Conservation (phyloP, 2,329 filamentous ascomycete species). For the Podosphaera fusca region DNA sequence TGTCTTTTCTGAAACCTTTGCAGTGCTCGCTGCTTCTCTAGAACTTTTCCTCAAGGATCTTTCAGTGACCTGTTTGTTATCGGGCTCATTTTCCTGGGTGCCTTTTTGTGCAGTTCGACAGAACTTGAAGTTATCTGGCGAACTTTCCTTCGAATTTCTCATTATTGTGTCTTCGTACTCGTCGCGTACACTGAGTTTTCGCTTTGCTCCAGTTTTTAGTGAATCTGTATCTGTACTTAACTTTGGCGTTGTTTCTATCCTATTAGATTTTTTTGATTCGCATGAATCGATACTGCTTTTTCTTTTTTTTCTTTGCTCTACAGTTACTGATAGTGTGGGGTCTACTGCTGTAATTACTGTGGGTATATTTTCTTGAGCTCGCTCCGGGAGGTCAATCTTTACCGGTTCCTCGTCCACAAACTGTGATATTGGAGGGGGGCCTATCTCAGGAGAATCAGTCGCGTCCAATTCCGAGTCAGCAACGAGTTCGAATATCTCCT, state of each 20-base stretch:
- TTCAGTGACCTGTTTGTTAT: conserved; percentile 4
- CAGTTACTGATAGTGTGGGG: conserved; percentile 12
- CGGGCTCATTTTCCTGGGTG: conserved; percentile 6
- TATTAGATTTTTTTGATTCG: conserved; percentile 7
- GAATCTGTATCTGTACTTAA: conserved; percentile 9
- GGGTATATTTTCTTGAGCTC: conserved; percentile 6
- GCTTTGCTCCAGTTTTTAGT: conserved; percentile 29
- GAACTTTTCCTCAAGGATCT: conserved; percentile 10
- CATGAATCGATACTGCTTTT: conserved; percentile 11
- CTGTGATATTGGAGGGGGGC: conserved; percentile 34
- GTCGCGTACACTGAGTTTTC: conserved; percentile 32
- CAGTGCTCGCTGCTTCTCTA: not conserved
- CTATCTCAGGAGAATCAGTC: conserved; percentile 44
- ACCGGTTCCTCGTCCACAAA: conserved; percentile 33
- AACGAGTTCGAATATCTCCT: conserved; percentile 13
- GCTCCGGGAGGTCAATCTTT: conserved; percentile 26
- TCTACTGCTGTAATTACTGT: conserved; percentile 5
- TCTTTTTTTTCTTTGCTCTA: conserved; percentile 16
- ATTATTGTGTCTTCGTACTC: conserved; percentile 22
- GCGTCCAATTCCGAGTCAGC: conserved; percentile 14
- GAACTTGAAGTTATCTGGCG: conserved; percentile 12
- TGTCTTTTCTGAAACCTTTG: not conserved
- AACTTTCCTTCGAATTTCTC: conserved; percentile 14
- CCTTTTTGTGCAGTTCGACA: conserved; percentile 14
- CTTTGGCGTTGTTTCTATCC: conserved; percentile 3